Percentiles rank a stretch among this genome's conserved stretches.
Conservation (phyloP, 805 yeast species). For the Wickerhamomyces silvicola region DNA sequence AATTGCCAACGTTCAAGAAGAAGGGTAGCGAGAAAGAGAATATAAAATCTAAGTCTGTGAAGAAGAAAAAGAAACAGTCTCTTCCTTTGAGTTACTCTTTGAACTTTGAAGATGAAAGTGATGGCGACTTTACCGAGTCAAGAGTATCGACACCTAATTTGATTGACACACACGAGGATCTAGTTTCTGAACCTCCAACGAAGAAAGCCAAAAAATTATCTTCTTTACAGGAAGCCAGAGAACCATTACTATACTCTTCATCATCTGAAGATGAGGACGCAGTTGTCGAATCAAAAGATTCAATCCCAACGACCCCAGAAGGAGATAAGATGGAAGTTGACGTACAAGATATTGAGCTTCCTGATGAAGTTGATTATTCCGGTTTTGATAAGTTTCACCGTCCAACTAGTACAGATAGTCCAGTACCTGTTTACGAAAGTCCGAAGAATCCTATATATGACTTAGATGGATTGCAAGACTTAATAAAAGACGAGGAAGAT, state of each 20-base stretch:
- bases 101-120: conserved; percentile 15
- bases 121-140: conserved; percentile 6
- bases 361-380: conserved; percentile 17
- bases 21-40: conserved; percentile 18
- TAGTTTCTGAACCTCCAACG: conserved; percentile 8
- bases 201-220: conserved; percentile 8
- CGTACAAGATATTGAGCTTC: conserved; percentile 8
- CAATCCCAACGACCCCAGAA: conserved; percentile 24
- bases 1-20: conserved; percentile 16
- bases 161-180: conserved; percentile 4
- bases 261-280: conserved; percentile 26
- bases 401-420: conserved; percentile 42
- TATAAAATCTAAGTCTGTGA: conserved; percentile 1
- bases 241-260: conserved; percentile 17
- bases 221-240: neutral
- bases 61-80: conserved; percentile 15
- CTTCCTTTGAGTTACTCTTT: conserved; percentile 12
- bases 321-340: conserved; percentile 22
- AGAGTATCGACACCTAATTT: conserved; percentile 9
- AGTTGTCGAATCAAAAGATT: conserved; percentile 9
- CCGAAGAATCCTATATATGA: conserved; percentile 25
- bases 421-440: conserved; percentile 50
- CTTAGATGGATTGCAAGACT: conserved; percentile 42
- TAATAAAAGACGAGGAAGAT: conserved; percentile 75
- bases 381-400: conserved; percentile 32